These are phyloP conservation scores for Pythium phragmiticola DNA, from an alignment of 352 stramenopile species.

Conservation along the genomic window DNA sequence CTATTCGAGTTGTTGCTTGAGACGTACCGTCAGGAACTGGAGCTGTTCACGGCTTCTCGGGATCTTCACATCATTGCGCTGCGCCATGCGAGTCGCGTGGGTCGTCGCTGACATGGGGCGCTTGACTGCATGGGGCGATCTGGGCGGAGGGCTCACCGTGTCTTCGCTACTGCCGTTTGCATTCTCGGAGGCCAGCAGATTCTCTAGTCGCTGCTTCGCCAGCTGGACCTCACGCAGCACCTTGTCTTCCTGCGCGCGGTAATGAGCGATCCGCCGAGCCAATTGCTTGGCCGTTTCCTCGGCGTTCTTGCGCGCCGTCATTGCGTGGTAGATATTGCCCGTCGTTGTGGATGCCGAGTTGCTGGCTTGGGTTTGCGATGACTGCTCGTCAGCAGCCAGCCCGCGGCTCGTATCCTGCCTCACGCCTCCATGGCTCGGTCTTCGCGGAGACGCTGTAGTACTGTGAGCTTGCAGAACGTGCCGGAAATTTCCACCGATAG, in stretches of 20 bases:
- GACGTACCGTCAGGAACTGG: conserved; percentile 44
- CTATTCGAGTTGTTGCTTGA: neutral
- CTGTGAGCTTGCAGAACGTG: conserved; percentile 13
- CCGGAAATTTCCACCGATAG: conserved; percentile 3
- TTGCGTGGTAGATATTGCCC: conserved; percentile 41
- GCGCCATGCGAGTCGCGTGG: conserved; percentile 4
- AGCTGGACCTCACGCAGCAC: conserved; percentile 50
- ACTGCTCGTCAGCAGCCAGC: neutral
- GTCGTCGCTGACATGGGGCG: conserved; percentile 21
- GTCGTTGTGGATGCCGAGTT: neutral
- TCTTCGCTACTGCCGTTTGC: neutral
- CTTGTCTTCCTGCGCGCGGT: conserved; percentile 50
- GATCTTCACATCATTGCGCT: conserved; percentile 18
- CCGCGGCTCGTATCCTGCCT: neutral
- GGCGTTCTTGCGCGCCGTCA: conserved; percentile 49
- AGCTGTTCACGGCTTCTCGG: conserved; percentile 48
- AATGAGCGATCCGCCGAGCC: conserved; percentile 49
- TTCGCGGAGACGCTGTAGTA: neutral
- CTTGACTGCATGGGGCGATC: neutral
- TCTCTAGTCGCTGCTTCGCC: conserved; percentile 46
- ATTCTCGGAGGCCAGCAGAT: conserved; percentile 9
- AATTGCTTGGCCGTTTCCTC: conserved; percentile 52
- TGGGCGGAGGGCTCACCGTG: neutral
- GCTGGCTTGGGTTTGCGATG: neutral
- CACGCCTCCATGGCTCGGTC: neutral